phyloP scores from a whole-genome alignment of 371 early-diverging fungal species.

The Nematocida sp. region DNA sequence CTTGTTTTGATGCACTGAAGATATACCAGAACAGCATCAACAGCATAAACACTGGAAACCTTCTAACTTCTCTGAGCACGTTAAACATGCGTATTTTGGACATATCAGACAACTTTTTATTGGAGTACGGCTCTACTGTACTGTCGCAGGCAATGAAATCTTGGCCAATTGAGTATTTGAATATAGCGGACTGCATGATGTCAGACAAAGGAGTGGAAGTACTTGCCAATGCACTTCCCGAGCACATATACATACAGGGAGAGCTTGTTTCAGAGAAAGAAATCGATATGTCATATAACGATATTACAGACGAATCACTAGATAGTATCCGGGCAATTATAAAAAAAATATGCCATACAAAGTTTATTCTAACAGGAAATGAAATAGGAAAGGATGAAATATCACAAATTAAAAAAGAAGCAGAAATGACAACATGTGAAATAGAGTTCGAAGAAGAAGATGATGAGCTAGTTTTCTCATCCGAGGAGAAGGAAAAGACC shows the following conservation, averaged over 20 bases:
- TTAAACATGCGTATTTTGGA: conserved; percentile 64
- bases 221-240: conserved; percentile 51
- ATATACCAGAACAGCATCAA: conserved; percentile 69
- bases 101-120: conserved; percentile 69
- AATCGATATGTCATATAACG: conserved; percentile 70
- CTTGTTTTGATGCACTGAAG: conserved; percentile 62
- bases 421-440: conserved; percentile 40
- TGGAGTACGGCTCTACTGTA: conserved; percentile 59
- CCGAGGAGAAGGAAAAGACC: conserved; percentile 17
- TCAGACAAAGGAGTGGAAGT: conserved; percentile 61
- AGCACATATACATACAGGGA: conserved; percentile 26
- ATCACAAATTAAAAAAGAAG: conserved; percentile 21
- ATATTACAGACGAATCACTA: conserved; percentile 62
- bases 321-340: conserved; percentile 51
- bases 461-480: conserved; percentile 8
- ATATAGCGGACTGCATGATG: conserved; percentile 66
- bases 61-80: conserved; percentile 53
- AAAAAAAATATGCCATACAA: conserved; percentile 41
- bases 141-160: conserved; percentile 59
- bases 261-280: conserved; percentile 57
- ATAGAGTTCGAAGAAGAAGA: conserved; percentile 52
- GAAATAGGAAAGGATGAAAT: conserved; percentile 59
- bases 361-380: conserved; percentile 67
- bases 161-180: conserved; percentile 63
- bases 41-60: conserved; percentile 58